Percentiles rank a stretch among this genome's conserved stretches.
Evolutionary conservation across 352 stramenopile species (phyloP).

Genomic region (Phytophthora kernoviae): DNA sequence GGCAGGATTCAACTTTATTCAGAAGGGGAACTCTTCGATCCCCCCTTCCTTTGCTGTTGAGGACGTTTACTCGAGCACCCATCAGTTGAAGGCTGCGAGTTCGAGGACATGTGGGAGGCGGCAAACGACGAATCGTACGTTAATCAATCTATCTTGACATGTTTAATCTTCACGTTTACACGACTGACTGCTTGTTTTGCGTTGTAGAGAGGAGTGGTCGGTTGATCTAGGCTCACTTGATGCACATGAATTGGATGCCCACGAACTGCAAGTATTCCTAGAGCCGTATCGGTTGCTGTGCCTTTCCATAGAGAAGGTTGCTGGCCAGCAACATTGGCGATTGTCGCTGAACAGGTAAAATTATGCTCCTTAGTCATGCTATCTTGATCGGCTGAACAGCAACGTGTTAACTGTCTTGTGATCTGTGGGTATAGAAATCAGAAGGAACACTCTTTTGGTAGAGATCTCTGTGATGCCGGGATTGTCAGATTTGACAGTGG

Average conservation of each 20-base stretch:
- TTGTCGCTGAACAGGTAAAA: slow-evolving; percentile 80
- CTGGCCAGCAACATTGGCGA: slow-evolving; percentile 76
- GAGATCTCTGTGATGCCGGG: slow-evolving; percentile 82
- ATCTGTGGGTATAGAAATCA: slow-evolving; percentile 45
- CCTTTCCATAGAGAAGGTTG: slow-evolving; percentile 74
- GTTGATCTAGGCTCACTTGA: slow-evolving; percentile 51
- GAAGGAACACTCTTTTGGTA: slow-evolving; percentile 85
- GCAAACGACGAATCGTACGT: slow-evolving; percentile 78
- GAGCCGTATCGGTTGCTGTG: slow-evolving; percentile 67
- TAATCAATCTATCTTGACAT: not conserved
- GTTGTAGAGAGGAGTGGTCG: slow-evolving; percentile 74
- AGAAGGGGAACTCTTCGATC: slow-evolving; percentile 26
- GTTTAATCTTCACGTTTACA: not conserved
- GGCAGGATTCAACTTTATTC: slow-evolving; percentile 48
- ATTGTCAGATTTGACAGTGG: slow-evolving; percentile 79
- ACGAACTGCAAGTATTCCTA: slow-evolving; percentile 66
- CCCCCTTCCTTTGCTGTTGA: slow-evolving; percentile 44
- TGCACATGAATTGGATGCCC: slow-evolving; percentile 55
- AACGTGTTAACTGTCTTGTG: slow-evolving; percentile 6
- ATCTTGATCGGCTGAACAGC: not conserved
- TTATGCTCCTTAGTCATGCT: not conserved
- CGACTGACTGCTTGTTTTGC: slow-evolving; percentile 15
- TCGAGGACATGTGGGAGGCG: slow-evolving; percentile 79
- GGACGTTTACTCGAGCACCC: slow-evolving; percentile 67
- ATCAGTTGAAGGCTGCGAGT: slow-evolving; percentile 53